Evolutionary conservation across 2,329 filamentous ascomycete species (phyloP), one percentile per base, ranked within the genome.

Genomic region (Lasiodiplodia hormozganensis): DNA sequence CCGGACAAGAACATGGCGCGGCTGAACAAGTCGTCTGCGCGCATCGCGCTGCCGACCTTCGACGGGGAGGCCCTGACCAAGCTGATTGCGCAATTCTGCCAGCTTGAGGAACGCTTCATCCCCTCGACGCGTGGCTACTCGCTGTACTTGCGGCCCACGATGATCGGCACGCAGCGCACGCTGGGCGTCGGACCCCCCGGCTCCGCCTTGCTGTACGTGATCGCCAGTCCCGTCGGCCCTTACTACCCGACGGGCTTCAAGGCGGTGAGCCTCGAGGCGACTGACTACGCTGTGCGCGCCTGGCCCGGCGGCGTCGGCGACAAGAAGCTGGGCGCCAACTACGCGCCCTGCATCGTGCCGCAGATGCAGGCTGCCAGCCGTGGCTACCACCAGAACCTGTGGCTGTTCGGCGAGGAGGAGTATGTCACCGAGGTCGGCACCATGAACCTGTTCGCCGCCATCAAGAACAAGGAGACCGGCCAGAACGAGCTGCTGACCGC

Each of bases 211-310:
- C 88, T 99, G 71, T 99, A 92, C 81, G 90, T 97, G 72, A 99
- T 99, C 81, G 95, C 96, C 53, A 97, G 92, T 28, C 96, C 96
- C 69, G 96, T 99, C 16, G 96, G 96, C 0, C 96, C 96, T 1
- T 99, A 99, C 86, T 99, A 97, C 82, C 95, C 94, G 2, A 97
- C 95, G 2, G 96, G 96, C 70, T 98, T 99, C 89, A 98, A 98
- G 85, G 96, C 96, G 70, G 88, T 99, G 62, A 94, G 92, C 1
- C 87, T 99, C 67, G 96, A 98, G 84, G 96, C 96, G 31, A 98
- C 96, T 65, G 92, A 97, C 83, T 97, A 97, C 81, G 95, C 95
- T 67, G 94, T 97, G 70, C 93, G 96, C 73, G 96, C 96, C 68
- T 99, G 96, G 96, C 96, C 96, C 57, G 96, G 96, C 70, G 96